Percentiles rank a stretch among this genome's conserved stretches.
Evolutionary conservation across 2,329 filamentous ascomycete species (phyloP).

Genomic region (Purpureocillium takamizusanense): DNA sequence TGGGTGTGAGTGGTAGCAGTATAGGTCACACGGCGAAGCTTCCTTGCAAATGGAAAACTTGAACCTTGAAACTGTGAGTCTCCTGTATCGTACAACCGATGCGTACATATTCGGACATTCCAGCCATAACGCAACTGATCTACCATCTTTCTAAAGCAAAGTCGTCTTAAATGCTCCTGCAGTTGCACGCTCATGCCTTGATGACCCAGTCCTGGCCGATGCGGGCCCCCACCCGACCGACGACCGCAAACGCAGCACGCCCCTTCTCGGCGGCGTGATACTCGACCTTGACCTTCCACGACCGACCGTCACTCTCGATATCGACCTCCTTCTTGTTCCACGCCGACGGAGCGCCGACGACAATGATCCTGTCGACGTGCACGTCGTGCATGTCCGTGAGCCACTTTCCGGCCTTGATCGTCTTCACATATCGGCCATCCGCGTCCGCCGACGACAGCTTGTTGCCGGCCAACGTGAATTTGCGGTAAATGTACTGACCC

Average conservation of each 20-base stretch:
- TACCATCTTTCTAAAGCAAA: no score
- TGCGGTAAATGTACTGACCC: constrained; percentile 81
- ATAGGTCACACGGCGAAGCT: no score
- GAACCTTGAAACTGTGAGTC: no score
- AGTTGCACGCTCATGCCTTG: constrained; percentile 8
- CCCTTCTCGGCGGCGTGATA: constrained; percentile 42
- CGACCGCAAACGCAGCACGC: constrained; percentile 40
- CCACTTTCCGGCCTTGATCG: constrained; percentile 56
- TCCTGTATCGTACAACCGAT: no score
- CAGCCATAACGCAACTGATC: no score
- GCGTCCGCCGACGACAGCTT: constrained; percentile 63
- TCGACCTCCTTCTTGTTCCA: constrained; percentile 60
- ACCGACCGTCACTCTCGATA: constrained; percentile 43
- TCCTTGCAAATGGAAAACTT: no score
- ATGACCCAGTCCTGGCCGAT: constrained; percentile 47
- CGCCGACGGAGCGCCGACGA: constrained; percentile 66
- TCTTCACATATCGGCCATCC: constrained; percentile 41
- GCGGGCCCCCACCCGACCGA: constrained; percentile 40
- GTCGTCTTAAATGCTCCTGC: no score
- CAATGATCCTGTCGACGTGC: constrained; percentile 70
- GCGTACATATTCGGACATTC: no score
- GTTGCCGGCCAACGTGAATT: constrained; percentile 57
- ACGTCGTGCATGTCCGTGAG: constrained; percentile 72
- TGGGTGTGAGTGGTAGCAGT: no score
- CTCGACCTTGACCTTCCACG: constrained; percentile 49